These are phyloP conservation scores for Globisporangium nunn DNA, from an alignment of 352 stramenopile species.

Conservation along the genomic window DNA sequence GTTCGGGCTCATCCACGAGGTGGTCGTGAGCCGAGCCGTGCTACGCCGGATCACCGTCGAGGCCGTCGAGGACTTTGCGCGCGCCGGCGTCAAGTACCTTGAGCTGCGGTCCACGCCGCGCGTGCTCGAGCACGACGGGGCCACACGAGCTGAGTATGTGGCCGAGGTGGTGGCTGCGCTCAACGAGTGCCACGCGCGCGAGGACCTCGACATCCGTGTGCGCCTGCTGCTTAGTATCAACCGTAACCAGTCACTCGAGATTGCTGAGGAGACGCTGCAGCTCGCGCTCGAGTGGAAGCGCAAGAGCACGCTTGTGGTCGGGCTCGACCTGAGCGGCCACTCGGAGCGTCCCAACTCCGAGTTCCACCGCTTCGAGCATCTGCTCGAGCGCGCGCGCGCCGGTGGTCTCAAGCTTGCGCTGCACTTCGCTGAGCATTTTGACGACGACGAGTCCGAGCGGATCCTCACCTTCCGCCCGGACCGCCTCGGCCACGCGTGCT, in stretches of 20 bases:
- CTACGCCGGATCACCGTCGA: constrained; percentile 69
- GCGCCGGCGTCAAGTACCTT: constrained; percentile 76
- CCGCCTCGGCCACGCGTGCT: constrained; percentile 89
- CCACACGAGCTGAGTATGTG: constrained; percentile 59
- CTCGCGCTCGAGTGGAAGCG: constrained; percentile 48
- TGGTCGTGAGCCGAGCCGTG: constrained; percentile 58
- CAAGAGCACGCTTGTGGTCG: constrained; percentile 57
- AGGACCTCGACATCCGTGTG: constrained; percentile 61
- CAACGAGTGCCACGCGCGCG: constrained; percentile 46
- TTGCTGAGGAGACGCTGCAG: constrained; percentile 60
- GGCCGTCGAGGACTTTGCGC: constrained; percentile 77
- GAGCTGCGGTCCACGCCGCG: constrained; percentile 82
- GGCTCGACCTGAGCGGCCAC: constrained; percentile 85
- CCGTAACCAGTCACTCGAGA: constrained; percentile 49
- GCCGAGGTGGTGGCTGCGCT: constrained; percentile 59
- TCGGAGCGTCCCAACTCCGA: constrained; percentile 69
- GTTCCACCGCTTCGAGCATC: constrained; percentile 77
- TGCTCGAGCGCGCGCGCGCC: constrained; percentile 61
- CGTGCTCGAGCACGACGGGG: constrained; percentile 42
- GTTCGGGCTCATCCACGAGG: constrained; percentile 81
- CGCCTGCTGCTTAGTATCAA: constrained; percentile 80
- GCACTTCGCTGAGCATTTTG: constrained; percentile 90
- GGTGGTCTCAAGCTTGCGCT: constrained; percentile 83
- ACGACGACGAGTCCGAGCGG: constrained; percentile 63
- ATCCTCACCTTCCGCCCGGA: constrained; percentile 89